phyloP scores from a whole-genome alignment of 805 yeast genomes.

The Candida fluviatilis region DNA sequence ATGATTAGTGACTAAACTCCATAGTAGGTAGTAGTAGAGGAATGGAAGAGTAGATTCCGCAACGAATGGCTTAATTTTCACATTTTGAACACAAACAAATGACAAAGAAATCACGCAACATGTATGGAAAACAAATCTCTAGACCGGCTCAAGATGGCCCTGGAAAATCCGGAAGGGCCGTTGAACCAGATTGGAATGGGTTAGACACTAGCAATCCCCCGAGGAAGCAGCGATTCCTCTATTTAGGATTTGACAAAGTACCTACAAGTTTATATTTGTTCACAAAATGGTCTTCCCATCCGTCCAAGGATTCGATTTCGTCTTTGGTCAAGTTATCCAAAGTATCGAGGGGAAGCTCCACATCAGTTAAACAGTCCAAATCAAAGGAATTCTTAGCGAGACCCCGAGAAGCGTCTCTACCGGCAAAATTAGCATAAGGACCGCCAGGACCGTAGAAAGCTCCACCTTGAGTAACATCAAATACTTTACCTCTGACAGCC shows the following conservation, averaged over 20 bases:
- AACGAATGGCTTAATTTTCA: no score
- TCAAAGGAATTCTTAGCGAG: slow-evolving; percentile 88
- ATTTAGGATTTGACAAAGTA: slow-evolving; percentile 28
- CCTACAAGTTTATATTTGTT: slow-evolving; percentile 84
- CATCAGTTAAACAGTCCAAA: slow-evolving; percentile 52
- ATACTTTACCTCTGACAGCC: slow-evolving; percentile 82
- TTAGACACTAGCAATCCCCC: no score
- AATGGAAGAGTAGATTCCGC: no score
- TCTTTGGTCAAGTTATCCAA: slow-evolving; percentile 55
- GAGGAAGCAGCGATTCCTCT: no score
- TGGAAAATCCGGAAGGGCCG: no score
- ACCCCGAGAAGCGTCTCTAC: slow-evolving; percentile 93
- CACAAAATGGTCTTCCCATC: slow-evolving; percentile 82
- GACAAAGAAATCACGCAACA: no score
- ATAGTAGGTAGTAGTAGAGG: no score
- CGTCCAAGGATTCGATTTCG: slow-evolving; percentile 66
- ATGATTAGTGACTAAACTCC: no score
- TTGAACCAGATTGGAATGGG: no score
- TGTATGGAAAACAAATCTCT: no score
- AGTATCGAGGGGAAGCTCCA: slow-evolving; percentile 75
- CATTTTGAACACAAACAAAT: no score
- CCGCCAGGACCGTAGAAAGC: slow-evolving; percentile 95
- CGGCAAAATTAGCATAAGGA: slow-evolving; percentile 91
- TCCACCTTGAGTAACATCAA: slow-evolving; percentile 75
- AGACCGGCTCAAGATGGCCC: no score